A percentile compares a stretch with the other conserved stretches of the same genome.
These are phyloP conservation scores for Osmanthus fragrans DNA, from an alignment of 257 asterid genomes.

Conservation along the genomic window DNA sequence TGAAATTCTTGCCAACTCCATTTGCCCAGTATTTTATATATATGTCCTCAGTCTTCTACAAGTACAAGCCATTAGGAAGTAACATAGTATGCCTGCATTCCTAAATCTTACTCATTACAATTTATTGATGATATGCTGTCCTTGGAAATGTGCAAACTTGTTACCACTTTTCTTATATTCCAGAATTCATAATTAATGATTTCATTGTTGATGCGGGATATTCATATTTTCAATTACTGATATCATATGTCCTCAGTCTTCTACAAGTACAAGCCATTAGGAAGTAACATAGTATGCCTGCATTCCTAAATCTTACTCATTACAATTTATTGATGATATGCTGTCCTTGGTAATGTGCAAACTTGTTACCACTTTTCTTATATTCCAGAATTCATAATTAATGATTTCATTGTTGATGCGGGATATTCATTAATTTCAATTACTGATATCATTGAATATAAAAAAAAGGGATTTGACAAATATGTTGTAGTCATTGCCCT, in stretches of 20 bases:
- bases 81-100: neutral
- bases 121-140: neutral
- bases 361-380: neutral
- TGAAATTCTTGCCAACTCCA: constrained; percentile 8
- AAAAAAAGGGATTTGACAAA: neutral
- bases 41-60: neutral
- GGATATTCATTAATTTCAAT: neutral
- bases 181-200: neutral
- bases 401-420: neutral
- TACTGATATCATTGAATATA: neutral
- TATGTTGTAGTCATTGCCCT: neutral
- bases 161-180: neutral
- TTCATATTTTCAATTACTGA: neutral
- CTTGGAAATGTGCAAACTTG: neutral
- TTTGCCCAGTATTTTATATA: neutral
- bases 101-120: neutral
- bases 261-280: neutral
- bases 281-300: neutral
- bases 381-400: neutral
- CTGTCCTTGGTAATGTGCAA: neutral
- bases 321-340: neutral
- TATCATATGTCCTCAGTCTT: neutral
- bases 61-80: neutral
- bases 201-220: neutral
- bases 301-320: neutral